Percentiles rank a stretch among this genome's conserved stretches.
Evolutionary conservation across 139 green algal species (phyloP).

Genomic region (Spirogloea muscicola): DNA sequence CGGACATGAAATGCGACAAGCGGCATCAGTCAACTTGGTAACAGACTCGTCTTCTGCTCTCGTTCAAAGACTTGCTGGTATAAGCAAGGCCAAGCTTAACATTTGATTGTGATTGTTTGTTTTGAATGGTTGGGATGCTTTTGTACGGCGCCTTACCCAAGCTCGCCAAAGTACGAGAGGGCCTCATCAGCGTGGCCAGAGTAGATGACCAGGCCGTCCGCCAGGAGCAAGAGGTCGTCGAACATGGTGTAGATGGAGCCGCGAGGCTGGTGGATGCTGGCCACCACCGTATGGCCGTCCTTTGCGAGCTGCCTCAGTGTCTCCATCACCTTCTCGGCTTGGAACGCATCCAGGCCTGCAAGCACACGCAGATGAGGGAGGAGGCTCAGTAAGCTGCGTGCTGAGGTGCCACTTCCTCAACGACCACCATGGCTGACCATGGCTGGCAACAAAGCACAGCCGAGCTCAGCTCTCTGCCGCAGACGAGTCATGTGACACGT

Average conservation of each 20-base stretch:
- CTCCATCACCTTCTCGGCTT: constrained; percentile 51
- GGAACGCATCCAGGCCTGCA: constrained; percentile 54
- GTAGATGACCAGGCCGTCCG: constrained; percentile 37
- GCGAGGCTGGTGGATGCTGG: constrained; percentile 54
- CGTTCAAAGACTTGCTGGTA: not conserved
- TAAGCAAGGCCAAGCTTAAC: not conserved
- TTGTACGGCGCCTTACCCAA: constrained; percentile 50
- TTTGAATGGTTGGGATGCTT: not conserved
- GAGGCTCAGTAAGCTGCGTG: too few species aligned
- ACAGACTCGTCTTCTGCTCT: too few species aligned
- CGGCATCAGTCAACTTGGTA: too few species aligned
- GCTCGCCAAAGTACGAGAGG: constrained; percentile 65
- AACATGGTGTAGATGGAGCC: constrained; percentile 80
- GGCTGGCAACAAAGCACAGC: too few species aligned
- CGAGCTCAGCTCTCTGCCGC: too few species aligned
- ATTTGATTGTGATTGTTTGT: too few species aligned
- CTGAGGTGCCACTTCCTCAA: too few species aligned
- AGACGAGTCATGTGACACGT: too few species aligned
- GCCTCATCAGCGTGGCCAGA: constrained; percentile 8
- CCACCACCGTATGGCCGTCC: constrained; percentile 41
- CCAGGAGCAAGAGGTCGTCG: constrained; percentile 85
- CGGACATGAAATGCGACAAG: too few species aligned
- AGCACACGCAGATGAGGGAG: not conserved
- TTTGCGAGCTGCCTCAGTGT: constrained; percentile 42
- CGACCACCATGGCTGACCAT: too few species aligned